Percentiles rank a stretch among this genome's conserved stretches.
These are phyloP conservation scores for Citrullus amarus DNA, from an alignment of 306 rosid species.

Conservation along the genomic window DNA sequence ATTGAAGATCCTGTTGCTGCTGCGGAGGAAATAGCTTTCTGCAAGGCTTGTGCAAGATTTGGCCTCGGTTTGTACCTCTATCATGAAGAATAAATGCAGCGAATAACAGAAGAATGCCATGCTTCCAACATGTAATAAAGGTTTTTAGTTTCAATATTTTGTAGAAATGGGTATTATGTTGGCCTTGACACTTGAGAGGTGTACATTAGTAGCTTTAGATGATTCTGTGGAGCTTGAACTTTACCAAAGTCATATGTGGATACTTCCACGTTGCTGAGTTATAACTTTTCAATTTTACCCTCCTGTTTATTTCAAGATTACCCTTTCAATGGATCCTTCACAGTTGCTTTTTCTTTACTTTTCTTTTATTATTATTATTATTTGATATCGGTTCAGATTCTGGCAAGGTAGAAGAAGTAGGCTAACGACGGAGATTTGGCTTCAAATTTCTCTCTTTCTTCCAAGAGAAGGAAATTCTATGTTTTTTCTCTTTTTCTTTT, in stretches of 20 bases:
- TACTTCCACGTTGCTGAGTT: neutral
- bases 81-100: slow-evolving; percentile 49
- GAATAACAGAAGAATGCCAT: neutral
- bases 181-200: neutral
- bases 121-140: neutral
- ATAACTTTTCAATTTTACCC: neutral
- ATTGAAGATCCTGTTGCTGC: slow-evolving; percentile 77
- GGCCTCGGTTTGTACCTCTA: slow-evolving; percentile 94
- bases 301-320: neutral
- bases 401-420: neutral
- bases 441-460: neutral
- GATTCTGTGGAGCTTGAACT: neutral
- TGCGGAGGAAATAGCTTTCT: slow-evolving; percentile 93
- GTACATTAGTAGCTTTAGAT: neutral
- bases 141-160: neutral
- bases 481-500: no score
- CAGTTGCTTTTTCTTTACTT: no score
- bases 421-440: neutral
- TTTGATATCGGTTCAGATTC: neutral
- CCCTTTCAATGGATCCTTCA: neutral
- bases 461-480: neutral
- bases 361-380: no score
- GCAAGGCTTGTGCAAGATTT: slow-evolving; percentile 95
- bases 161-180: neutral
- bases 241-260: neutral